Evolutionary conservation across 192 early-diverging fungal species (phyloP), one percentile per base, ranked within the genome.

Genomic region (Dissophora globulifera): DNA sequence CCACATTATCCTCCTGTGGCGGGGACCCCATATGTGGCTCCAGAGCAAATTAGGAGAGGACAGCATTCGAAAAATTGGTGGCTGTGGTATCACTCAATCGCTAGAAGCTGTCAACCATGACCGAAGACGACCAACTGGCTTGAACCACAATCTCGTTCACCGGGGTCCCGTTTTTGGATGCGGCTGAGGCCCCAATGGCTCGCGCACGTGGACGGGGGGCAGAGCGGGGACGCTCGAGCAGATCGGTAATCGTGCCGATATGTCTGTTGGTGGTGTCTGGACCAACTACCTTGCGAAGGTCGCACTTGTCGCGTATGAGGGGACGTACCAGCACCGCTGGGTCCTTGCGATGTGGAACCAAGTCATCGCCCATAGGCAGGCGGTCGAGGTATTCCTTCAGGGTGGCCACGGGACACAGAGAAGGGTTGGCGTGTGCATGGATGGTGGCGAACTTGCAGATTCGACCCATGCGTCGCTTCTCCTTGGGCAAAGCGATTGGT

Each of bases 51-150:
- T n/a, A n/a, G n/a, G n/a, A n/a, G n/a, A n/a, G n/a, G n/a, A n/a
- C n/a, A n/a, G n/a, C n/a, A n/a, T n/a, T n/a, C n/a, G n/a, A n/a
- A n/a, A n/a, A n/a, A n/a, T n/a, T n/a, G n/a, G n/a, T n/a, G n/a
- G n/a, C n/a, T n/a, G n/a, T n/a, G n/a, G n/a, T n/a, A n/a, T n/a
- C n/a, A n/a, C n/a, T n/a, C n/a, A n/a, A n/a, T n/a, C n/a, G n/a
- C n/a, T n/a, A n/a, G n/a, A n/a, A n/a, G n/a, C n/a, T n/a, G n/a
- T n/a, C n/a, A n/a, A n/a, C n/a, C n/a, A n/a, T n/a, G n/a, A n/a
- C n/a, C n/a, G n/a, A n/a, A n/a, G n/a, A n/a, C 33, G 54, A 56
- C 54, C 54, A 56, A 40, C 41, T 30, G 13, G 22, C 57, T 23
- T 58, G 57, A 2, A 31, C 42, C 16, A 46, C 25, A 5, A 58